Evolutionary conservation across 345 rosid species (phyloP), one percentile per base, ranked within the genome.

Genomic region (Camelina laxa): DNA sequence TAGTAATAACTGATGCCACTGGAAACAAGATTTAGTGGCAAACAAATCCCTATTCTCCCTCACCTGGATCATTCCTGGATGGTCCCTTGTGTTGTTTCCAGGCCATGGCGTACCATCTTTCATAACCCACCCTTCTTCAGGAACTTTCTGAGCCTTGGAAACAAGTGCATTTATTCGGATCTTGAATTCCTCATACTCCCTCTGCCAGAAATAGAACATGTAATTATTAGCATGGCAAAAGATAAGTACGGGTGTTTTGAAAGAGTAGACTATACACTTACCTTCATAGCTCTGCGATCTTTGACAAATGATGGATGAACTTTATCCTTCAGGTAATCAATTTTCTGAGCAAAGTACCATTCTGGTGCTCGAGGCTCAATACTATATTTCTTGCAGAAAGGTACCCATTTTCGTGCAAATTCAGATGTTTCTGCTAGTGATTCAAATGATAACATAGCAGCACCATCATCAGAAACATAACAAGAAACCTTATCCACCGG

Each of bases 11-110:
- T 59, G 42, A 57, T 19, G 21, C 10, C 11, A 58, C 14, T 31
- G 45, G 60, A 55, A 55, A 14, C 36, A 22, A 13, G 16, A 54
- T 12, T 53, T 22, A 11, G 9, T 22, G 9, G 31, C 33, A 53
- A 11, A 53, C 2, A 31, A n/a, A 24, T 44, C 11, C 42, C 42
- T 17, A 12, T 22, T 57, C 20, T 64, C 59, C 62, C 60, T 79
- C 60, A 91, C 98, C 96, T 93, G 97, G 59, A 93, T 93, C 98
- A 93, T 93, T 78, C 98, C 96, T 13, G 98, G 98, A 87, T 93
- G 98, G 66, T 93, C 98, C 72, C 97, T 86, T 50, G 81, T 87
- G 83, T 93, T 93, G 81, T 93, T 93, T 77, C 98, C 98, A 60
- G 94, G 98, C 98, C 98, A 92, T 3, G 98, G 98, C 3, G 96